Percentiles rank a stretch among this genome's conserved stretches.
phyloP scores from a whole-genome alignment of 2,329 filamentous ascomycete species.

The Achaetomium macrosporum region DNA sequence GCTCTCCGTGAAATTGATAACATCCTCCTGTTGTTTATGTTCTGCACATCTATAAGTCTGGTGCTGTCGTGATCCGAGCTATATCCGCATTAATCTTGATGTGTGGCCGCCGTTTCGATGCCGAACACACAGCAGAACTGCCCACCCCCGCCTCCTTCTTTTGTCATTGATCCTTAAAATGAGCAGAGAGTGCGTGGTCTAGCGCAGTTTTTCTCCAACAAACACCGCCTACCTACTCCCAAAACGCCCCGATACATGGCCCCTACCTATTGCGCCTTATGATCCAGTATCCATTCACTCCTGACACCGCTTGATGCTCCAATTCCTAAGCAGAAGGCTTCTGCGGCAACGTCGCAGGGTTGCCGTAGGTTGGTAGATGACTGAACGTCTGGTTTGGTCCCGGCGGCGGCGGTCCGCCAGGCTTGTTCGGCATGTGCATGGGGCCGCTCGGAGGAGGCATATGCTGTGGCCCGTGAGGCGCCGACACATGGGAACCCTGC shows the following conservation, averaged over 20 bases:
- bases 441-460: conserved; percentile 29
- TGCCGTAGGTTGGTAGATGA: conserved; percentile 53
- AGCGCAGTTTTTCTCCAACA: not conserved
- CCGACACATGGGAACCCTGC: conserved; percentile 13
- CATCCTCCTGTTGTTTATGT: conserved; percentile 11
- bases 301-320: conserved; percentile 20
- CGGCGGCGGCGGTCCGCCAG: conserved; percentile 38
- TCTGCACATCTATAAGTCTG: conserved; percentile 19
- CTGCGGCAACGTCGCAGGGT: conserved; percentile 54
- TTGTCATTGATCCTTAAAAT: not conserved
- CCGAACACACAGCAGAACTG: not conserved
- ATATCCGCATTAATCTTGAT: conserved; percentile 2
- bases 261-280: conserved; percentile 14
- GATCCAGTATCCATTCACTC: conserved; percentile 17
- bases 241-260: conserved; percentile 21
- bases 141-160: not conserved
- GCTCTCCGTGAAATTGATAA: not conserved
- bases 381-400: conserved; percentile 39
- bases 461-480: conserved; percentile 33
- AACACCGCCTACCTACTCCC: conserved; percentile 6
- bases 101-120: not conserved
- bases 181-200: not conserved
- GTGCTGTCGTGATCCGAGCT: not conserved
- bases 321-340: conserved; percentile 43
- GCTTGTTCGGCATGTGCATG: conserved; percentile 42